A percentile compares a stretch with the other conserved stretches of the same genome.
Evolutionary conservation across 768 basidiomycete species (phyloP).

Genomic region (Mycena olivaceomarginata): DNA sequence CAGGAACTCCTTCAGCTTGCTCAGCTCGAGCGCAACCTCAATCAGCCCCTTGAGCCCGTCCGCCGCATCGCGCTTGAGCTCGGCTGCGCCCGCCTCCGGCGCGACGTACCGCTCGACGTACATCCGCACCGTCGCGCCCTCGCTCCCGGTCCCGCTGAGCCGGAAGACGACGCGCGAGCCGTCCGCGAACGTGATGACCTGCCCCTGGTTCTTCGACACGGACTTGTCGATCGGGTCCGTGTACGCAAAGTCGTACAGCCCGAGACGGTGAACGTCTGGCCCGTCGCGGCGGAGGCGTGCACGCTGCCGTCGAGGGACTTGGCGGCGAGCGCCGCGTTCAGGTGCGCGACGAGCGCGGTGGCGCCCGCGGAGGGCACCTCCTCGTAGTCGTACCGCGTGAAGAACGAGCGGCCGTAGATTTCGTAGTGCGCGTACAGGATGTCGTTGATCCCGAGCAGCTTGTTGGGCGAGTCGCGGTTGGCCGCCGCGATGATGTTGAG

Average conservation of each 20-base stretch:
- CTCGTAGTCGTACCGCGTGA: slow-evolving; percentile 99
- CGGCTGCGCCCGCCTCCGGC: slow-evolving; percentile 79
- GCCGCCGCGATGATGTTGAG: slow-evolving; percentile 96
- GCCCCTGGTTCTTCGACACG: slow-evolving; percentile 96
- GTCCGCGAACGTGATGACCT: slow-evolving; percentile 93
- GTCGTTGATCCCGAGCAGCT: slow-evolving; percentile 93
- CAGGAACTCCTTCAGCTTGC: slow-evolving; percentile 90
- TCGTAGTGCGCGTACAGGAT: slow-evolving; percentile 91
- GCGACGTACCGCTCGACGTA: slow-evolving; percentile 96
- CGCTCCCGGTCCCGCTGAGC: slow-evolving; percentile 95
- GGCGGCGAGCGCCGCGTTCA: slow-evolving; percentile 83
- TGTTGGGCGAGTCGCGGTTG: slow-evolving; percentile 83
- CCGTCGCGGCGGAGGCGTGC: slow-evolving; percentile 81
- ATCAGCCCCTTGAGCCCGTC: slow-evolving; percentile 96
- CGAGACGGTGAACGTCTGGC: slow-evolving; percentile 84
- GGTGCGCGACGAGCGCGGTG: slow-evolving; percentile 85
- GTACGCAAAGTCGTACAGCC: slow-evolving; percentile 94
- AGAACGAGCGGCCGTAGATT: slow-evolving; percentile 97
- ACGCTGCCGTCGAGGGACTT: slow-evolving; percentile 81
- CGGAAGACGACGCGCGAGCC: slow-evolving; percentile 97
- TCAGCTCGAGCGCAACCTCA: slow-evolving; percentile 92
- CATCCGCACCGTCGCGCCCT: slow-evolving; percentile 96
- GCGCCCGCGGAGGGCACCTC: slow-evolving; percentile 96
- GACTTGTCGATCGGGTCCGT: slow-evolving; percentile 98
- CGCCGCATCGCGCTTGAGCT: slow-evolving; percentile 84